A percentile compares a stretch with the other conserved stretches of the same genome.
Conservation (phyloP, 805 yeast species). For the Helenozyma baotianmanensis region DNA sequence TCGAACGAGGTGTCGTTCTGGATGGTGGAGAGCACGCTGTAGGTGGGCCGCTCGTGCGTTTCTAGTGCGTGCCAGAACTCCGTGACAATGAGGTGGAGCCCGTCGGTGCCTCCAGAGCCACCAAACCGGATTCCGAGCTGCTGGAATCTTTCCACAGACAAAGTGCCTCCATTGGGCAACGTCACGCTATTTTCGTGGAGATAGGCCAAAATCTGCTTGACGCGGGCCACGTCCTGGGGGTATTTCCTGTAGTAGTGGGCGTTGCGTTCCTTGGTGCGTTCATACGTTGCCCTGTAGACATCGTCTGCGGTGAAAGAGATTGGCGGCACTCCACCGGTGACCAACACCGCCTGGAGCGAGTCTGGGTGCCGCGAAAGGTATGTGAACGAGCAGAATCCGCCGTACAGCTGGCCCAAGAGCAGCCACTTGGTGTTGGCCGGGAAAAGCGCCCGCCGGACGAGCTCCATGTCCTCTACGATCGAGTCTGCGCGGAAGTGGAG, state of each 20-base stretch:
- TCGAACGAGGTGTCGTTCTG: constrained; percentile 41
- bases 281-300: constrained; percentile 46
- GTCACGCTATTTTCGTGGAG: constrained; percentile 23
- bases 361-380: constrained; percentile 44
- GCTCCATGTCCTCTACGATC: constrained; percentile 48
- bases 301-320: constrained; percentile 39
- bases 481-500: constrained; percentile 49
- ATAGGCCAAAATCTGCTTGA: constrained; percentile 33
- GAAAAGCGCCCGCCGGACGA: constrained; percentile 35
- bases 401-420: constrained; percentile 51
- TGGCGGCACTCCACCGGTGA: constrained; percentile 62
- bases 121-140: constrained; percentile 51
- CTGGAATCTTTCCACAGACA: constrained; percentile 50
- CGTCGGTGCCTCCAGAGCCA: constrained; percentile 45
- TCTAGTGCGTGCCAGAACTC: constrained; percentile 37
- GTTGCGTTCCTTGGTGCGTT: constrained; percentile 45
- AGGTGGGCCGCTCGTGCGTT: constrained; percentile 33
- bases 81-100: constrained; percentile 41
- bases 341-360: constrained; percentile 38
- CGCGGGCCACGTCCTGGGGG: constrained; percentile 42
- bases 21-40: constrained; percentile 28
- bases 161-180: constrained; percentile 49
- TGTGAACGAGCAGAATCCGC: constrained; percentile 50
- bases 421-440: constrained; percentile 41
- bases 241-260: constrained; percentile 43